Evolutionary conservation across 225 moss, liverwort and hornwort species (phyloP).

Genomic region (Marchantia paleacea): DNA sequence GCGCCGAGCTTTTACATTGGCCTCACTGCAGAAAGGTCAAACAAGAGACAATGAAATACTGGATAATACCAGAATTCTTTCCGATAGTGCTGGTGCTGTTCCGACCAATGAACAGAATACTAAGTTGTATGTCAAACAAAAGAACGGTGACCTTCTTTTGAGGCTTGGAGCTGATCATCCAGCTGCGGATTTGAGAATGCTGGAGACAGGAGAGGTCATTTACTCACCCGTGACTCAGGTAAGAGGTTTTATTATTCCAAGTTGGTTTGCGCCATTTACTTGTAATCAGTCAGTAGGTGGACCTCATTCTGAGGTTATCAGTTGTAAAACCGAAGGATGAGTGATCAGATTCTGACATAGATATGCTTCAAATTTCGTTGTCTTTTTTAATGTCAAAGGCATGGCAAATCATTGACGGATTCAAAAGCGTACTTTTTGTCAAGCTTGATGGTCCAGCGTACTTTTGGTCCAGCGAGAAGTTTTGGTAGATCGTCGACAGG

Average conservation of each 20-base stretch:
- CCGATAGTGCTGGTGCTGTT: constrained; percentile 7
- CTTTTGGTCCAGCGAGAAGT: neutral
- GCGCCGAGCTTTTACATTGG: constrained; percentile 71
- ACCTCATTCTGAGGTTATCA: neutral
- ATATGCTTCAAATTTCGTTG: neutral
- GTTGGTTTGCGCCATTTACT: neutral
- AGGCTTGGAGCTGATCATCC: constrained; percentile 83
- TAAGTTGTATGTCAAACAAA: constrained; percentile 56
- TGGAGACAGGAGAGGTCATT: constrained; percentile 78
- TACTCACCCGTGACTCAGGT: constrained; percentile 93
- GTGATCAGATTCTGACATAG: neutral
- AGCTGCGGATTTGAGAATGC: constrained; percentile 79
- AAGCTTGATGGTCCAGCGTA: neutral
- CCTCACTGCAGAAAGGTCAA: constrained; percentile 44
- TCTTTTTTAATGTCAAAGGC: neutral
- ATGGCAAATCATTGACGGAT: neutral
- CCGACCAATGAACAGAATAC: constrained; percentile 1
- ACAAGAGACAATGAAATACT: constrained; percentile 12
- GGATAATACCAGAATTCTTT: constrained; percentile 15
- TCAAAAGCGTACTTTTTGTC: neutral
- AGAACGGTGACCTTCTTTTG: constrained; percentile 53
- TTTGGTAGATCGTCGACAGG: neutral
- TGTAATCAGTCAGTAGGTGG: neutral
- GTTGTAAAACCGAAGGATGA: too few relatives aligned
- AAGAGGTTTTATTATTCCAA: neutral